phyloP scores from a whole-genome alignment of 805 yeast genomes.

The Schwanniomyces sp. region DNA sequence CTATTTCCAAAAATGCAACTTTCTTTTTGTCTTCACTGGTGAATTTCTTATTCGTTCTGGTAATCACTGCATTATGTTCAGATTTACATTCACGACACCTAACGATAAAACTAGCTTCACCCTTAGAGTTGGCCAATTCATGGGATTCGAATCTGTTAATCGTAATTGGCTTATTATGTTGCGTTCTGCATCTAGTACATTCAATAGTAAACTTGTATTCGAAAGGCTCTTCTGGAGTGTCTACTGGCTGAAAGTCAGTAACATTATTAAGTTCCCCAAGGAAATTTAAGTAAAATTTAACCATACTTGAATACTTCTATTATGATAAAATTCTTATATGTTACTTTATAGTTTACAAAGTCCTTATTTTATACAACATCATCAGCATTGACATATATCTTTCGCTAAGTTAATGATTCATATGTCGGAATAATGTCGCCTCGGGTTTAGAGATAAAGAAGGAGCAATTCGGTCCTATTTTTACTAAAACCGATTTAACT shows the following conservation, averaged over 20 bases:
- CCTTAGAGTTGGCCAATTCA: constrained; percentile 69
- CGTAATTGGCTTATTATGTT: constrained; percentile 66
- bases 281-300: constrained; percentile 34
- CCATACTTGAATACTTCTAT: constrained; percentile 23
- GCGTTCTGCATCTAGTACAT: constrained; percentile 80
- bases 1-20: constrained; percentile 62
- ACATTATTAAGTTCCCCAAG: constrained; percentile 55
- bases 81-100: constrained; percentile 65
- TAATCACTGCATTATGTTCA: constrained; percentile 37
- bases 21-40: constrained; percentile 45
- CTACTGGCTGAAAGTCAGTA: constrained; percentile 57
- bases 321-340: no score
- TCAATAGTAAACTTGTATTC: constrained; percentile 72
- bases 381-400: background rate
- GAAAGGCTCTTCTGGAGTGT: constrained; percentile 59
- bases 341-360: background rate
- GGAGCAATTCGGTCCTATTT: no score
- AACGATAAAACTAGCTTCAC: constrained; percentile 82
- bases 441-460: no score
- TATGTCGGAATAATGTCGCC: background rate
- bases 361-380: background rate
- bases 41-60: constrained; percentile 29
- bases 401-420: background rate
- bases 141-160: constrained; percentile 67
- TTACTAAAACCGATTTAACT: no score